Percentiles rank a stretch among this genome's conserved stretches.
These are phyloP conservation scores for Elymus sibiricus DNA, from an alignment of 176 grass and related monocot species.

Conservation along the genomic window DNA sequence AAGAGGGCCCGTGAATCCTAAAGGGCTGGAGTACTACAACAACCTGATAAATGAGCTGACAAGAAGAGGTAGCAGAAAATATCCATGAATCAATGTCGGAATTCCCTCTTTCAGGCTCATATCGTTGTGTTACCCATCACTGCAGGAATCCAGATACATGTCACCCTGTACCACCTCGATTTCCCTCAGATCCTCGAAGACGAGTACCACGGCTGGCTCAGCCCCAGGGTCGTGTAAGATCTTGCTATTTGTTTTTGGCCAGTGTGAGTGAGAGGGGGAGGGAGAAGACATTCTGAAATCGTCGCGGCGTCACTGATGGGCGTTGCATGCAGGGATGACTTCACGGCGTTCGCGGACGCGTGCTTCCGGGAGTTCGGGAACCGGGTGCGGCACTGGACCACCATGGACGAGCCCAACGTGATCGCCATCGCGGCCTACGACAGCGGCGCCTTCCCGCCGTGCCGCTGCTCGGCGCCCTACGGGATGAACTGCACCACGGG, in stretches of 20 bases:
- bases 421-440: constrained; percentile 53
- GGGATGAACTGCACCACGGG: constrained; percentile 46
- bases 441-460: constrained; percentile 51
- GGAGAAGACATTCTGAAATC: neutral
- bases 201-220: constrained; percentile 78
- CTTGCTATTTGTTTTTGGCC: neutral
- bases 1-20: constrained; percentile 63
- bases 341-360: constrained; percentile 61
- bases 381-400: constrained; percentile 73
- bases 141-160: constrained; percentile 76
- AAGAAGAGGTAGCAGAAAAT: constrained; percentile 31
- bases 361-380: constrained; percentile 86
- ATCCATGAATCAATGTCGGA: neutral
- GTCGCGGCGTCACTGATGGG: no score
- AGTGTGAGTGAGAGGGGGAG: no score
- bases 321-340: constrained; percentile 58
- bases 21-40: constrained; percentile 76
- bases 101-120: neutral
- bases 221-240: constrained; percentile 77
- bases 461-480: constrained; percentile 67
- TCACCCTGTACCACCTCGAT: constrained; percentile 72
- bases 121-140: neutral
- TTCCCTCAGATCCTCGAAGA: constrained; percentile 79
- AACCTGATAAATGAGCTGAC: constrained; percentile 71
- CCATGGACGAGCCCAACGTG: constrained; percentile 65